Percentiles rank a stretch among this genome's conserved stretches.
phyloP scores from a whole-genome alignment of 139 green algal species.

The Tetradesmus lagerheimii region DNA sequence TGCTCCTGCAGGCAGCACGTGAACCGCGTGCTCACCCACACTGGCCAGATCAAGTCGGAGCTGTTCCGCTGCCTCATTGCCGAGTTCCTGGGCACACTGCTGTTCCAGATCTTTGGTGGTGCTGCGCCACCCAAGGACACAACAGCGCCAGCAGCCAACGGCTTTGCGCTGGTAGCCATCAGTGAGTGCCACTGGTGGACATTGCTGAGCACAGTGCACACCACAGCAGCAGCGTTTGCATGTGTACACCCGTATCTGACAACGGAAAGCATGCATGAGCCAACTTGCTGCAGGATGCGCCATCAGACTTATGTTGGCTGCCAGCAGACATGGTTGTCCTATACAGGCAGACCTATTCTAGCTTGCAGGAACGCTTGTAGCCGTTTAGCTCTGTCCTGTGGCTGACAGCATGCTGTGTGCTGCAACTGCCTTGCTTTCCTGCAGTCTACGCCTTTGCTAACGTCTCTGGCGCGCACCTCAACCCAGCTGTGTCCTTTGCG shows the following conservation, averaged over 20 bases:
- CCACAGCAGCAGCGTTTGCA: neutral
- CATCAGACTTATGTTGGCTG: no score
- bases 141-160: slow-evolving; percentile 67
- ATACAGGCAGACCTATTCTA: no score
- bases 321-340: no score
- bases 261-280: no score
- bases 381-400: no score
- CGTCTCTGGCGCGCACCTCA: slow-evolving; percentile 79
- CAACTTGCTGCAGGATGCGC: no score
- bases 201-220: no score
- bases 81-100: slow-evolving; percentile 71
- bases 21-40: slow-evolving; percentile 32
- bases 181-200: no score
- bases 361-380: no score
- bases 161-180: slow-evolving; percentile 68
- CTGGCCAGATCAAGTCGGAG: slow-evolving; percentile 65
- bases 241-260: no score
- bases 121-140: slow-evolving; percentile 69
- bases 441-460: slow-evolving; percentile 83
- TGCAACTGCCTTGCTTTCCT: neutral
- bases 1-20: slow-evolving; percentile 54
- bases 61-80: slow-evolving; percentile 60
- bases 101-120: slow-evolving; percentile 73
- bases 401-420: neutral
- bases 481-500: slow-evolving; percentile 80